Evolutionary conservation across 345 rosid species (phyloP), one percentile per base, ranked within the genome.

Genomic region (Linum lewisii): DNA sequence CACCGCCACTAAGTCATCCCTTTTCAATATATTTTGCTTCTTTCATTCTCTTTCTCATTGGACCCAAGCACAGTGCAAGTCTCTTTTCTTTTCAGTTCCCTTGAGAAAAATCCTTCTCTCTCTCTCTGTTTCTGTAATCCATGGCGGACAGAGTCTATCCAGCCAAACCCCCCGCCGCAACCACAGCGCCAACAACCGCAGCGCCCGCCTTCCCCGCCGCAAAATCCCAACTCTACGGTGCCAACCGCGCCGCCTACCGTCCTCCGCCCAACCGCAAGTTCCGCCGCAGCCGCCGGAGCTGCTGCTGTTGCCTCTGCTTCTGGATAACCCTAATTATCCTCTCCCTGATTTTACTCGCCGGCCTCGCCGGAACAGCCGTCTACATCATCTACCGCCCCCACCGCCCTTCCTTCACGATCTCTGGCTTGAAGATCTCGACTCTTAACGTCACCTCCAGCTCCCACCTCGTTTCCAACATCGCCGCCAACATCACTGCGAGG

Each of bases 341-440:
- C 63, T 7, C 66, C 54, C 22, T 91, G 61, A 49, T 91, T 68
- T 34, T 85, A 75, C 76, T 73, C 53, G 77, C 62, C 42, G 87
- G 78, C 63, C 11, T 72, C 29, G 82, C 84, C 2, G 76, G 78
- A 0, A 79, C 73, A 18, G 57, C 78, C 59, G 2, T 91, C 3
- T 91, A 86, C 83, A 62, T 77, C 54, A 60, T 88, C 51, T 91
- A 88, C 84, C 85, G 85, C 51, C 98, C 96, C 24, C 88, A 82
- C 54, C 85, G 79, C 23, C 96, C 96, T 0, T 19, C 69, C 64
- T 86, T 88, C 83, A 20, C 78, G 55, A 79, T 91, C 66, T 73
- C 90, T 49, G 65, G 80, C n/a, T 69, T 88, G 73, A 82, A 74
- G 68, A 45, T 91, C 61, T 69, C 85, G 2, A 29, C 87, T 25